These are phyloP conservation scores for Helminthosporium solani DNA, from an alignment of 2,329 filamentous ascomycete species.

Conservation along the genomic window DNA sequence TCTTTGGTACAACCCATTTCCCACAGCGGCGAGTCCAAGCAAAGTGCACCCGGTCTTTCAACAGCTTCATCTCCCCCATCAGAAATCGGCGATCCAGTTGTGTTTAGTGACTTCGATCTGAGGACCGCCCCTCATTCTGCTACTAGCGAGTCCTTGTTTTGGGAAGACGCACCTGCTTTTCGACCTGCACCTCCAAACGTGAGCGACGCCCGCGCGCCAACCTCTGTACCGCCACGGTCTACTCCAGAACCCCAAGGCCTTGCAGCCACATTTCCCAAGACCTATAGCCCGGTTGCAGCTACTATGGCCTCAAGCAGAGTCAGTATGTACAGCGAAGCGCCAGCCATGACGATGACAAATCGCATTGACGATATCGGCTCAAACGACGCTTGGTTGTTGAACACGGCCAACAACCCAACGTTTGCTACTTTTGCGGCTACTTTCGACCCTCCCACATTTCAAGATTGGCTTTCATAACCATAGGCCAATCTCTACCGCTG, in stretches of 20 bases:
- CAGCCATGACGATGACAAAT: conserved; percentile 36
- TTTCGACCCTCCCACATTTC: conserved; percentile 25
- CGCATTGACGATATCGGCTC: conserved; percentile 30
- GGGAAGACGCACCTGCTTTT: conserved; percentile 41
- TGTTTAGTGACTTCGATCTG: conserved; percentile 39
- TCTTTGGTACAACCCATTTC: conserved; percentile 41
- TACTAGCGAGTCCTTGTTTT: conserved; percentile 37
- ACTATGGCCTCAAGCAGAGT: conserved; percentile 25
- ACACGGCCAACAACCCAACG: conserved; percentile 19
- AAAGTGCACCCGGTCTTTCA: conserved; percentile 43
- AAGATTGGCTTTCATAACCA: conserved; percentile 33
- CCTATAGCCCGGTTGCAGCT: conserved; percentile 20
- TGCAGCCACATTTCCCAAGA: conserved; percentile 34
- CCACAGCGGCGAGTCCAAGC: conserved; percentile 44
- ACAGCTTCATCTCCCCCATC: conserved; percentile 44
- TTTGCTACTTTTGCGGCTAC: conserved; percentile 24
- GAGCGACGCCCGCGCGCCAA: conserved; percentile 26
- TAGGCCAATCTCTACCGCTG: conserved; percentile 11
- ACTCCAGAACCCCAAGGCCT: conserved; percentile 26
- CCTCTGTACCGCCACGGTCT: conserved; percentile 22
- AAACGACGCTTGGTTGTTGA: conserved; percentile 35
- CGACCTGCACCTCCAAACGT: conserved; percentile 28
- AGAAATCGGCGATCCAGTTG: conserved; percentile 39
- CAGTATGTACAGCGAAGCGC: conserved; percentile 27
- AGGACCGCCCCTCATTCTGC: conserved; percentile 32